Evolutionary conservation across 169 alveolate genomes (phyloP).

Genomic region (Perkinsus olseni): DNA sequence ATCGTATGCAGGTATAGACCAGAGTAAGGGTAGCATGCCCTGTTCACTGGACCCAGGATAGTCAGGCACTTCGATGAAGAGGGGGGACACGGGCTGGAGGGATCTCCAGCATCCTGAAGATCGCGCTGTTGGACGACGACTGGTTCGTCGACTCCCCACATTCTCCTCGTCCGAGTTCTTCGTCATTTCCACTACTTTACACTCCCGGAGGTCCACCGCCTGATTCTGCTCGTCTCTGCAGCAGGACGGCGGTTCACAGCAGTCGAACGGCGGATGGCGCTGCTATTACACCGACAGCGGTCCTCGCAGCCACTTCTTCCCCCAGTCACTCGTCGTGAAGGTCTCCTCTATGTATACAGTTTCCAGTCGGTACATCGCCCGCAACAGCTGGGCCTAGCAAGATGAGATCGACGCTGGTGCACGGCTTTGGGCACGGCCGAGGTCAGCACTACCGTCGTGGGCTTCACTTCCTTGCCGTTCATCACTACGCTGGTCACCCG

Average conservation of each 20-base stretch:
- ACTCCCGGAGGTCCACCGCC: not conserved
- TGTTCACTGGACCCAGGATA: not conserved
- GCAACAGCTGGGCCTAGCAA: not conserved
- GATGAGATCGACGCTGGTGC: not conserved
- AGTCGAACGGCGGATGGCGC: not conserved
- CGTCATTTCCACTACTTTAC: not conserved
- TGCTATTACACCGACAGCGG: not conserved
- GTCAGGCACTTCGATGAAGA: not conserved
- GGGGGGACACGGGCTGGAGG: not conserved
- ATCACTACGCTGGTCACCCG: not conserved
- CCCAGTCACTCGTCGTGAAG: not conserved
- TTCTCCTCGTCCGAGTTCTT: not conserved
- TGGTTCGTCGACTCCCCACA: not conserved
- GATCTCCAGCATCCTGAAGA: not conserved
- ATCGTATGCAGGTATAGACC: not conserved
- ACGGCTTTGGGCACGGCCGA: not conserved
- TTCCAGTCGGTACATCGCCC: not conserved
- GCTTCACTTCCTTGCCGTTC: not conserved
- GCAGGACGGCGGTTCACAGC: too few relatives aligned
- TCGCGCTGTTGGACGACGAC: not conserved
- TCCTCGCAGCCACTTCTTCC: not conserved
- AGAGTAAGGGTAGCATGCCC: not conserved
- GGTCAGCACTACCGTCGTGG: not conserved
- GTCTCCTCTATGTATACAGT: not conserved
- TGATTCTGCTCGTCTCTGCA: not conserved